A percentile compares a stretch with the other conserved stretches of the same genome.
These are phyloP conservation scores for Scleromitrula shiraiana DNA, from an alignment of 2,329 filamentous ascomycete species.

Conservation along the genomic window DNA sequence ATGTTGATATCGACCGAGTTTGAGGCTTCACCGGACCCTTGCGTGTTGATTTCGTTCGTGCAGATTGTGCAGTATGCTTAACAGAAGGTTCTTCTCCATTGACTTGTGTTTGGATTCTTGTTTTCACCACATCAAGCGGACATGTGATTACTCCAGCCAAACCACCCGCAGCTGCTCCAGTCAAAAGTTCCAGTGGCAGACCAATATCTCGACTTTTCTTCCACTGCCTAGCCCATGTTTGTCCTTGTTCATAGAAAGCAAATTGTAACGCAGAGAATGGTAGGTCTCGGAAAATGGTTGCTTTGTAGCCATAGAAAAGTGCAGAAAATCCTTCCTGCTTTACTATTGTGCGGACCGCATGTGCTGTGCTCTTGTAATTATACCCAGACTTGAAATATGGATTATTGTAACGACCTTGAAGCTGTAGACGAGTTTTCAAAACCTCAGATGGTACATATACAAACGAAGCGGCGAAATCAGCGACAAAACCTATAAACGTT, in stretches of 20 bases:
- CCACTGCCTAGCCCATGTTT: constrained; percentile 70
- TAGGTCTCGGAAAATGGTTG: constrained; percentile 86
- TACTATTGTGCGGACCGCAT: constrained; percentile 81
- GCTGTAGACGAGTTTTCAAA: constrained; percentile 89
- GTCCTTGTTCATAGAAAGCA: constrained; percentile 95
- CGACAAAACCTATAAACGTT: constrained; percentile 63
- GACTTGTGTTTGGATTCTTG: constrained; percentile 87
- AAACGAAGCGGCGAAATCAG: constrained; percentile 83
- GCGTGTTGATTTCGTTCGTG: constrained; percentile 15
- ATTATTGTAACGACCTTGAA: constrained; percentile 93
- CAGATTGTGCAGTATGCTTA: constrained; percentile 17
- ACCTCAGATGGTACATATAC: constrained; percentile 97
- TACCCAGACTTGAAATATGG: constrained; percentile 90
- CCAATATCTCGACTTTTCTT: constrained; percentile 79
- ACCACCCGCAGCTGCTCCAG: constrained; percentile 81
- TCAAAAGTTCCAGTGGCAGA: constrained; percentile 74
- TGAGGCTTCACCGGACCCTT: constrained; percentile 33
- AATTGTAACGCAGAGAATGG: constrained; percentile 96
- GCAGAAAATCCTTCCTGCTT: constrained; percentile 74
- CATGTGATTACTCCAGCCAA: constrained; percentile 92
- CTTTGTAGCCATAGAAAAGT: constrained; percentile 94
- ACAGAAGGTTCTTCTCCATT: constrained; percentile 34
- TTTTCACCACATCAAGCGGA: constrained; percentile 95
- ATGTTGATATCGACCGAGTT: constrained; percentile 76
- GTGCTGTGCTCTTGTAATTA: constrained; percentile 80